phyloP scores from a whole-genome alignment of 495 filamentous ascomycete species.

The Bacidia rubella region DNA sequence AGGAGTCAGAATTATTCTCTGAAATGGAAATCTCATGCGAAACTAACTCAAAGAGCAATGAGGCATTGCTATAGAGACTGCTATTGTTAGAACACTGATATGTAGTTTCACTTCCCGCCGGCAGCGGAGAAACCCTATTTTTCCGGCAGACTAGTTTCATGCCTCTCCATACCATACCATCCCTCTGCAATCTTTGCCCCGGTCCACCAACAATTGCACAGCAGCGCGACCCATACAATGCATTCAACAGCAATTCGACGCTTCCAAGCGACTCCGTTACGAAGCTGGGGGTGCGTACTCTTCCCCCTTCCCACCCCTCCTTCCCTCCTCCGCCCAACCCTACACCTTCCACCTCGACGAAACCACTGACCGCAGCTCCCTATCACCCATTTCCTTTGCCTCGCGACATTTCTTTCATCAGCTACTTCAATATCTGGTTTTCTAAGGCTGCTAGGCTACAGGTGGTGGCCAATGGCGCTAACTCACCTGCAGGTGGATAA shows the following conservation, averaged over 20 bases:
- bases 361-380: neutral
- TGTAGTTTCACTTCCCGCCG: neutral
- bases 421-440: neutral
- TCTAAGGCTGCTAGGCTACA: neutral
- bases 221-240: neutral
- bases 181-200: neutral
- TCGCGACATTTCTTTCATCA: neutral
- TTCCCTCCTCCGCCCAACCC: neutral
- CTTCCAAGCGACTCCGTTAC: neutral
- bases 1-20: no score
- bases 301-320: neutral
- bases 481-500: conserved; percentile 25
- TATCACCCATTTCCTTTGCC: neutral
- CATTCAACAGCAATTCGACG: neutral
- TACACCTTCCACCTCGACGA: no score
- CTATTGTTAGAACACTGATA: no score
- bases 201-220: neutral
- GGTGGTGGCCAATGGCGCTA: neutral
- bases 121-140: neutral
- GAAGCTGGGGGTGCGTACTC: neutral
- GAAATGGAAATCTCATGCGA: no score
- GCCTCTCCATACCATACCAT: neutral
- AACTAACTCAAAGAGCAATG: no score
- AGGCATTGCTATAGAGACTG: no score
- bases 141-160: neutral